Evolutionary conservation across 2,329 filamentous ascomycete genomes (phyloP), one percentile per base, ranked within the genome.

Genomic region (Aspergillus pseudoglaucus): DNA sequence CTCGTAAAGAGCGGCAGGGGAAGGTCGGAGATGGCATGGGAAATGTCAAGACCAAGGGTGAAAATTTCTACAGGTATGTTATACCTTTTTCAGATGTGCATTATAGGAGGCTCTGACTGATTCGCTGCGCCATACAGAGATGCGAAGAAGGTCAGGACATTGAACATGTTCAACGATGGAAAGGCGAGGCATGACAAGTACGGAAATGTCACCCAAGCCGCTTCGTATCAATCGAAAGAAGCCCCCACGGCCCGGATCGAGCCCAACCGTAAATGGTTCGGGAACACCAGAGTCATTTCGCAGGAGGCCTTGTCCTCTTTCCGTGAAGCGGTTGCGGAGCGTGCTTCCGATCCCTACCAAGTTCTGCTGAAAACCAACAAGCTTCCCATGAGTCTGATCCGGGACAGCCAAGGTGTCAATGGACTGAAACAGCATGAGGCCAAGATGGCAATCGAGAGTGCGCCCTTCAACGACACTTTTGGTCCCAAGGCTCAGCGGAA

Each of bases 291-390:
- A 61, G 83, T 85, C 40, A 95, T 96, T 62, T 89, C 87, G 1
- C 91, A 96, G 66, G 88, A 95, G 66, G 88, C 89, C 3, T 77
- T 97, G 53, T 81, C 81, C 40, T 83, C 87, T 2, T 98, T 98
- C 73, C 84, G 93, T 53, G 85, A 90, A 51, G 93, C 93, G 22
- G 91, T 98, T 71, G 88, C 88, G 38, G 90, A 95, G 69, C 87
- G 90, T 69, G 84, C 88, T 45, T 84, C 84, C 15, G 90, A 98
- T 63, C 93, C 93, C 0, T 96, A 95, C 69, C 85, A 87, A 51
- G 93, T 95, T 51, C 81, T 97, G n/a, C 77, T 98, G 55, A 96
- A 96, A 75, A 87, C 87, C 57, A 97, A 97, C 72, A 97, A 97
- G 75, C 79, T 98, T 43, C 93, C 93, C 37, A 91, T 98, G 89